phyloP scores from a whole-genome alignment of 169 alveolate species.

The Ichthyophthirius multifiliis region DNA sequence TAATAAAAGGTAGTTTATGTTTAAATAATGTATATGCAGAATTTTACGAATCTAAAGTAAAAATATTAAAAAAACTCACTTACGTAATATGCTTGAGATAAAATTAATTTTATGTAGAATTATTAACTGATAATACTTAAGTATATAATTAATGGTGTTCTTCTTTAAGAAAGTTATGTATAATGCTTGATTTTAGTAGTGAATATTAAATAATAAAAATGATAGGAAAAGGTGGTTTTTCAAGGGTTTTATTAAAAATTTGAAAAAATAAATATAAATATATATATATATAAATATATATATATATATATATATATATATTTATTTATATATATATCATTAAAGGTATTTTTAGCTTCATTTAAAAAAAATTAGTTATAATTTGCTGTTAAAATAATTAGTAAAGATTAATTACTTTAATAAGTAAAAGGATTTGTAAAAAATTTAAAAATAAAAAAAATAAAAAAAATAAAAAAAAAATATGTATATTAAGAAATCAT shows the following conservation, averaged over 20 bases:
- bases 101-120: not conserved
- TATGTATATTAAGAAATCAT: not conserved
- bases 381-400: too few species aligned
- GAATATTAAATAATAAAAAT: not conserved
- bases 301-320: too few species aligned
- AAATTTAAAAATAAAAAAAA: not conserved
- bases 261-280: too few species aligned
- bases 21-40: not conserved
- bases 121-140: not conserved
- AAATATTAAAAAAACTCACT: not conserved
- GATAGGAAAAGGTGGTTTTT: conserved; percentile 5
- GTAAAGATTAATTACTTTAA: not conserved
- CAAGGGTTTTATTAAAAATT: not conserved
- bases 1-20: not conserved
- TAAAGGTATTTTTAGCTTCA: too few species aligned
- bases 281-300: too few species aligned
- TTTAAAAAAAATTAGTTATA: too few species aligned
- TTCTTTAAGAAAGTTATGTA: not conserved
- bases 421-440: not conserved
- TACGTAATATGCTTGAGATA: not conserved
- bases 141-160: not conserved
- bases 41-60: not conserved
- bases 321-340: too few species aligned
- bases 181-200: not conserved
- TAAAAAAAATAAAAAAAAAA: not conserved